A percentile compares a stretch with the other conserved stretches of the same genome.
phyloP scores from a whole-genome alignment of 805 yeast genomes.

The Debaryomyces tyrocola region DNA sequence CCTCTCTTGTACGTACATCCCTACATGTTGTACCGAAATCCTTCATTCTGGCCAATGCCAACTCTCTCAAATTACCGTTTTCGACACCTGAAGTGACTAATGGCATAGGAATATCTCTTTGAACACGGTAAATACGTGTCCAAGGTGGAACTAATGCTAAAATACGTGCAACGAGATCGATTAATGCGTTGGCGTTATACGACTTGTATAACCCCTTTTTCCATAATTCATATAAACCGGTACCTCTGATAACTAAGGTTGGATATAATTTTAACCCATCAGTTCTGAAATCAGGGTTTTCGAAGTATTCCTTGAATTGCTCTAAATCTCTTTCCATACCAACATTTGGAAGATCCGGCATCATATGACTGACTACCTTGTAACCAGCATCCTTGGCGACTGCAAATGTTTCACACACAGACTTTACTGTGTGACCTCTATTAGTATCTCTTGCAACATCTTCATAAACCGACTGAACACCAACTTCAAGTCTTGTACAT shows the following conservation, averaged over 20 bases:
- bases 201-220: slow-evolving; percentile 92
- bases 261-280: slow-evolving; percentile 96
- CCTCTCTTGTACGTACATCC: slow-evolving; percentile 96
- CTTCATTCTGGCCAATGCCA: slow-evolving; percentile 96
- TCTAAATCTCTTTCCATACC: slow-evolving; percentile 98
- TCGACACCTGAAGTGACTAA: slow-evolving; percentile 97
- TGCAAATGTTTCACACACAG: slow-evolving; percentile 94
- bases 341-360: slow-evolving; percentile 98
- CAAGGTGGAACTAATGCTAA: slow-evolving; percentile 97
- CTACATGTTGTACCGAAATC: slow-evolving; percentile 96
- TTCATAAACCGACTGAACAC: slow-evolving; percentile 95
- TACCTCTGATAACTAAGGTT: slow-evolving; percentile 93
- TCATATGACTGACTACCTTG: slow-evolving; percentile 97
- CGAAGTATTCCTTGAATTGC: slow-evolving; percentile 95
- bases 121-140: slow-evolving; percentile 98
- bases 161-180: slow-evolving; percentile 93
- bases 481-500: slow-evolving; percentile 94
- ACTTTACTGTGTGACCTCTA: slow-evolving; percentile 94
- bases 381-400: slow-evolving; percentile 98
- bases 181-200: slow-evolving; percentile 89
- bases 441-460: slow-evolving; percentile 98
- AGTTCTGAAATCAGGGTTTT: slow-evolving; percentile 94
- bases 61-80: slow-evolving; percentile 92
- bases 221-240: slow-evolving; percentile 97
- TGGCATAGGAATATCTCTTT: slow-evolving; percentile 99